Evolutionary conservation across 2,329 filamentous ascomycete genomes (phyloP), one percentile per base, ranked within the genome.

Genomic region (Ophiostoma sp.): DNA sequence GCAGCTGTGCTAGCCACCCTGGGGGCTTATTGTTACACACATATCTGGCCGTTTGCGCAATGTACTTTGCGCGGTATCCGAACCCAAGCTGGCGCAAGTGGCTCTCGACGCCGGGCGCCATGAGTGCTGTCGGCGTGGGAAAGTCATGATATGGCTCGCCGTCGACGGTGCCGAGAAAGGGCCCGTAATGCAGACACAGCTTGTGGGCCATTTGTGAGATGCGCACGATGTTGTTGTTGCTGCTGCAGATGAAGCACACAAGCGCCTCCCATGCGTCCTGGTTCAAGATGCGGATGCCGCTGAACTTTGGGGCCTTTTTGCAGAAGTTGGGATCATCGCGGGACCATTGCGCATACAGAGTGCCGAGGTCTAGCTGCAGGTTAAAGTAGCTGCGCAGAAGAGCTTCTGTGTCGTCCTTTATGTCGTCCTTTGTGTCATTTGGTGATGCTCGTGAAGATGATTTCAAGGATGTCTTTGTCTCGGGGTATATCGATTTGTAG

Each of bases 131-230:
- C 4, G 73, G 71, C 3, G 62, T 44, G 2, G 73, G 73, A 15
- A 74, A 73, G 44, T 73, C 73, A 54, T 73, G 69, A 44, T 70
- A 74, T 33, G 86, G 85, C 41, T 87, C 86, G 44, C 87, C 86
- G 36, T 87, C 89, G 69, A 97, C 79, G 60, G 88, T 83, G 0
- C 87, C 91, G 69, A 98, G 86, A 4, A 92, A 82, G 0, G 89
- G 86, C 0, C 95, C 95, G 76, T 97, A 99, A 76, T 96, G 86
- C 36, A 86, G 79, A 78, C 96, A 99, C 15, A 99, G 83, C 76
- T 97, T 98, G 75, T 96, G 89, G 76, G 91, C 93, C 95, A 99
- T 99, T 79, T 96, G 92, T 5, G 92, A 94, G 78, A 99, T 99
- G 54, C 95, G 88, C 1, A 89, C 86, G 72, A 99, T 99, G 78